Evolutionary conservation across 2,329 filamentous ascomycete species (phyloP).

Genomic region (Westerdykella ornata): DNA sequence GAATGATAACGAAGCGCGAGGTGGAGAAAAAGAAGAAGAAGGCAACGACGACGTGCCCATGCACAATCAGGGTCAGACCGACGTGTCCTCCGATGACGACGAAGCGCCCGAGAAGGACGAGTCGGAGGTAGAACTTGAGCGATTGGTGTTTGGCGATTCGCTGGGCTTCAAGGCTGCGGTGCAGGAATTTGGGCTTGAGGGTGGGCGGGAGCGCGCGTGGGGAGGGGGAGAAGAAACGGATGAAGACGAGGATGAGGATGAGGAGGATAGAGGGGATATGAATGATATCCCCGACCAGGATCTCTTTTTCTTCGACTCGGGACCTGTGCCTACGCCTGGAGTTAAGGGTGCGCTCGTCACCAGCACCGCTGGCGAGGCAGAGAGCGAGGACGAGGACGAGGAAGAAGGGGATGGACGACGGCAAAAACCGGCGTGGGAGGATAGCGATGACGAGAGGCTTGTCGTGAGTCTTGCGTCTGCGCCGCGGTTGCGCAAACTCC

Average conservation of each 20-base stretch:
- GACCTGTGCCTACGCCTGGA: conserved; percentile 41
- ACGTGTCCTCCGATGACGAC: conserved; percentile 6
- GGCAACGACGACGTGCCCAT: conserved; percentile 8
- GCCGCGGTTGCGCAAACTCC: conserved; percentile 72
- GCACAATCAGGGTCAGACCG: no score
- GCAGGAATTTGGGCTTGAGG: conserved; percentile 50
- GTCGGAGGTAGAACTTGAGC: conserved; percentile 78
- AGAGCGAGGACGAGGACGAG: conserved; percentile 33
- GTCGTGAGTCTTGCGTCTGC: conserved; percentile 73
- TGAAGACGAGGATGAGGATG: conserved; percentile 43
- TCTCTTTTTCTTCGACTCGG: conserved; percentile 77
- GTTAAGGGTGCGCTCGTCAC: conserved; percentile 28
- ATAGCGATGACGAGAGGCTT: conserved; percentile 90
- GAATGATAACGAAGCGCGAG: conserved; percentile 15
- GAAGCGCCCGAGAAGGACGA: conserved; percentile 60
- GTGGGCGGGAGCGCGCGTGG: conserved; percentile 15
- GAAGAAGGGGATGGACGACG: conserved; percentile 28
- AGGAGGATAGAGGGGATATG: conserved; percentile 44
- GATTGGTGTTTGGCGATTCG: conserved; percentile 79
- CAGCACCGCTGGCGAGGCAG: conserved; percentile 31
- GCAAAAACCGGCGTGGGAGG: conserved; percentile 67
- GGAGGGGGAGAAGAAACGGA: conserved; percentile 8
- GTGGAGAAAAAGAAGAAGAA: conserved; percentile 10
- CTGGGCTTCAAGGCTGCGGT: conserved; percentile 73
- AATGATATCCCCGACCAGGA: conserved; percentile 70